Base-by-base conservation (phyloP, 163 green algal genomes). In the Chlamydomonas reinhardtii region DNA sequence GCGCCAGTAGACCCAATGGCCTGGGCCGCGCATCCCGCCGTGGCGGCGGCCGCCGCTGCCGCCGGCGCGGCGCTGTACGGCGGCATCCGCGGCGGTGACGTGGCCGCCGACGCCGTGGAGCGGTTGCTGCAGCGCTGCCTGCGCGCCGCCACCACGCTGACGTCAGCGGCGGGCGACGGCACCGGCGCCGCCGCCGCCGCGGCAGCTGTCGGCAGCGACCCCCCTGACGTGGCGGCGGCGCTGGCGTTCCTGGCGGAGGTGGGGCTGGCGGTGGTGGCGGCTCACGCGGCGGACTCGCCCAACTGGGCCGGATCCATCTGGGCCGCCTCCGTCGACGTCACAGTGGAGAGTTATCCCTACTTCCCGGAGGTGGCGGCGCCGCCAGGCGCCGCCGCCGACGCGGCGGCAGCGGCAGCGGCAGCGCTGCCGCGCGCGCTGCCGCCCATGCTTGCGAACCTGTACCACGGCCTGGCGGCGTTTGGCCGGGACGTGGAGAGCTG, bases 391-490 rank as follows among this genome's bases (percentile, higher is more conserved):
- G 20, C 39, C 74, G 74, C 1, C 54, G 56, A 19, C 61, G 17
- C 24, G 27, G 0, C 32, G 34, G 4, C 17, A 5, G 35, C 35
- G 20, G 69, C 70, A 19, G 70, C 37, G 35, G 24, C 37, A 37
- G 19, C 17, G 65, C 64, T 24, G n/a, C 52, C 37, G 64, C 31
- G 75, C 20, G 29, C 22, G 24, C 74, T 84, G 56, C 75, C 84
- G 29, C 69, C 76, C 2, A 74, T 83, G 69, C 39, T 89, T 20
- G 64, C 82, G 59, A 83, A 76, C 37, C 39, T 86, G 85, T 80
- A 64, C 31, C 64, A 68, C 31, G 56, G 75, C 12, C 32, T 89
- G 59, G 74, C 80, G 4, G 70, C 65, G n/a, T 81, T 75, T 37
- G 85, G 61, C 1, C 76, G 85, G 3, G 71, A 85, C 19, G n/a